Evolutionary conservation across 2,329 filamentous ascomycete species (phyloP).

Genomic region (Fusarium goolgardi): DNA sequence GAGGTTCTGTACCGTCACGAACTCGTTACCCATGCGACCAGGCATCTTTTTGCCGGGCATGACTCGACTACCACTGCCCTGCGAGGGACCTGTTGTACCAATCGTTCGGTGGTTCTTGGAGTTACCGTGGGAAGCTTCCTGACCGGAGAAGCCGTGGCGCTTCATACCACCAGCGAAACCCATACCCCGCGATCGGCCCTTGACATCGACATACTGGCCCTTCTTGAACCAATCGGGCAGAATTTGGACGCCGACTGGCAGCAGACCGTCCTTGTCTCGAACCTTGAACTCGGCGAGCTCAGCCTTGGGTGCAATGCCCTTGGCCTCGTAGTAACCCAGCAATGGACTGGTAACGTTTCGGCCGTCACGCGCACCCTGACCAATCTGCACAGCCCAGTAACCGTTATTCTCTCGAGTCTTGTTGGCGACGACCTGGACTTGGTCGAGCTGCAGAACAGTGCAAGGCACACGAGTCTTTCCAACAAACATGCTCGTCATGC

Average conservation of each 20-base stretch:
- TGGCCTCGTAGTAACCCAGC: constrained; percentile 87
- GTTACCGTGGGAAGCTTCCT: constrained; percentile 93
- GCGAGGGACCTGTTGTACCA: constrained; percentile 88
- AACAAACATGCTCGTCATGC: constrained; percentile 93
- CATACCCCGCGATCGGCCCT: constrained; percentile 83
- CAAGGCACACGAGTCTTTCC: constrained; percentile 82
- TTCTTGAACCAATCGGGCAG: constrained; percentile 90
- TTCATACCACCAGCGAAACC: constrained; percentile 99
- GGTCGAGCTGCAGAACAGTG: constrained; percentile 93
- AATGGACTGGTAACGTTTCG: constrained; percentile 83
- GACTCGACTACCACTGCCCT: constrained; percentile 92
- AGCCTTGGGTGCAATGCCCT: constrained; percentile 85
- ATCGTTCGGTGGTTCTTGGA: constrained; percentile 93
- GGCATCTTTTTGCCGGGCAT: constrained; percentile 98
- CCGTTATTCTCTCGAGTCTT: constrained; percentile 86
- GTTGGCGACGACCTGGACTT: constrained; percentile 87
- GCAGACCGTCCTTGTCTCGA: constrained; percentile 75
- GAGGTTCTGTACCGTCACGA: constrained; percentile 90
- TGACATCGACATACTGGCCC: constrained; percentile 90
- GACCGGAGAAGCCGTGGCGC: constrained; percentile 87
- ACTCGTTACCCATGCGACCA: constrained; percentile 91
- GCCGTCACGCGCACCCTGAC: constrained; percentile 77
- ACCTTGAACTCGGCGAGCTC: constrained; percentile 90
- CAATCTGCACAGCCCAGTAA: constrained; percentile 94
- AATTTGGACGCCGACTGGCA: constrained; percentile 80